Conservation (phyloP, 208 protist genomes). For the Tritrichomonas musculus region DNA sequence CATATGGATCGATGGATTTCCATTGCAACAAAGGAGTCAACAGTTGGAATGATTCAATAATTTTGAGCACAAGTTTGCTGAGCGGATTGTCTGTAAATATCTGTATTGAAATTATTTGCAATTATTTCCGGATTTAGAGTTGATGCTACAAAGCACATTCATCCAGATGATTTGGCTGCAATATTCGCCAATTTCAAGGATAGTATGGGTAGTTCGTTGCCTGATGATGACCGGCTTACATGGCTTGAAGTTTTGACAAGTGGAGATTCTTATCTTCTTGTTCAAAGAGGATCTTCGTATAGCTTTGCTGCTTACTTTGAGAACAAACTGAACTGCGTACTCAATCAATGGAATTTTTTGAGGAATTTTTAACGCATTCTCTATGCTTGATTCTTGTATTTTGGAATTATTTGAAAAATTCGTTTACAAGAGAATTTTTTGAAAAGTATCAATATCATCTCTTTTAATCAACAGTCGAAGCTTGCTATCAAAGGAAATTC, state of each 20-base stretch:
- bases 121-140: slow-evolving; percentile 52
- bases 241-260: slow-evolving; percentile 59
- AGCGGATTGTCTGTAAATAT: slow-evolving; percentile 56
- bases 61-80: slow-evolving; percentile 59
- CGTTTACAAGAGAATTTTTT: no score
- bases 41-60: slow-evolving; percentile 57
- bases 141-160: slow-evolving; percentile 62
- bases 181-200: slow-evolving; percentile 56
- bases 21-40: slow-evolving; percentile 60
- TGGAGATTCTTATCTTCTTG: no score
- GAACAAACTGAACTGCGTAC: no score
- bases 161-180: slow-evolving; percentile 51
- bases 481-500: no score
- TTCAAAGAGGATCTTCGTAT: no score
- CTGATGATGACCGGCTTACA: slow-evolving; percentile 56
- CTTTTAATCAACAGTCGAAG: no score
- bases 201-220: slow-evolving; percentile 54
- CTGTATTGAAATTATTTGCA: slow-evolving; percentile 48
- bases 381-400: no score
- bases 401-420: no score
- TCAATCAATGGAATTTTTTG: no score
- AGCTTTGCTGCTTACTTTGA: no score
- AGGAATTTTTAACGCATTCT: no score
- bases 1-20: slow-evolving; percentile 58
- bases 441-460: no score